Evolutionary conservation across 768 basidiomycete genomes (phyloP).

Genomic region (Boletus pseudopeckii): DNA sequence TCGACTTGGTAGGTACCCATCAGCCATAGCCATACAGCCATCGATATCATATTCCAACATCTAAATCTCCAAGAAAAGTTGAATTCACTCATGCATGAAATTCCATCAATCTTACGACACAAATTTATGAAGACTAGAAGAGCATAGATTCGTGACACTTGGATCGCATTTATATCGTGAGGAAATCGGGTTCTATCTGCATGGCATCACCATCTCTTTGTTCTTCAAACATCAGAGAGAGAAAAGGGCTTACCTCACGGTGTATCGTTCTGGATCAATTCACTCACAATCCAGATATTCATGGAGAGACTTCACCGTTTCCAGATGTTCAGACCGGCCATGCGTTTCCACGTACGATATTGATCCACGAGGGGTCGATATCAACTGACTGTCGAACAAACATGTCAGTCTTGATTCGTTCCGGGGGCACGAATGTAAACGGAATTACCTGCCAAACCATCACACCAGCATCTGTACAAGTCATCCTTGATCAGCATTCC

Average conservation of each 20-base stretch:
- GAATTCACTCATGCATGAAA: too few relatives aligned
- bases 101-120: too few relatives aligned
- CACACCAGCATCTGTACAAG: constrained; percentile 33
- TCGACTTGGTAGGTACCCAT: too few relatives aligned
- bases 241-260: constrained; percentile 20
- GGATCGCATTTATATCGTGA: not conserved
- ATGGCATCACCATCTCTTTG: not conserved
- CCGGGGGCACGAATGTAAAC: not conserved
- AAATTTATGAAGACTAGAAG: not conserved
- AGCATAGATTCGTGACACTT: not conserved
- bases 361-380: constrained; percentile 37
- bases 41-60: not conserved
- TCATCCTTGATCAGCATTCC: not conserved
- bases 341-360: constrained; percentile 33
- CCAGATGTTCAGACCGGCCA: constrained; percentile 16
- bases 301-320: constrained; percentile 17
- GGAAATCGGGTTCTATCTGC: not conserved
- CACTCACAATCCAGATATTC: constrained; percentile 46
- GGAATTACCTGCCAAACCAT: constrained; percentile 38
- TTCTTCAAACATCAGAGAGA: not conserved
- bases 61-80: not conserved
- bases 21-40: too few relatives aligned
- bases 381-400: constrained; percentile 35
- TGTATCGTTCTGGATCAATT: constrained; percentile 39
- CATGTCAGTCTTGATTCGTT: not conserved